Evolutionary conservation across 1,284 basidiomycete genomes (phyloP).

Genomic region (Tilletia setariae): DNA sequence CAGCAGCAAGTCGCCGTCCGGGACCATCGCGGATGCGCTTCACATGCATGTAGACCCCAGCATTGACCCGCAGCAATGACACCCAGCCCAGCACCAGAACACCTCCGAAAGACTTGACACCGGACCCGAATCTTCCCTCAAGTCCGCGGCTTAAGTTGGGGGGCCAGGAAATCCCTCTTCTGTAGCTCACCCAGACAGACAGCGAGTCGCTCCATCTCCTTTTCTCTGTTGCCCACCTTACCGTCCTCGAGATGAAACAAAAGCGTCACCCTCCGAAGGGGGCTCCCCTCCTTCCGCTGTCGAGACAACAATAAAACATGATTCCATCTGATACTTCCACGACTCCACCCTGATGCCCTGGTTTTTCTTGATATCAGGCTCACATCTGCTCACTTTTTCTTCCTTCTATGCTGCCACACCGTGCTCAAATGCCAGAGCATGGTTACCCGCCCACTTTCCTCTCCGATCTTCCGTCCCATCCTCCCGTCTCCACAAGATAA

Average conservation of each 20-base stretch:
- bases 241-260: not conserved
- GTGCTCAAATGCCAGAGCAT: not conserved
- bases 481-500: not conserved
- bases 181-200: not conserved
- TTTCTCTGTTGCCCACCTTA: not conserved
- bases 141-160: too few species aligned
- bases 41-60: too few species aligned
- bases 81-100: too few species aligned
- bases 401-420: not conserved
- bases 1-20: too few species aligned
- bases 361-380: not conserved
- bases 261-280: conserved; percentile 3
- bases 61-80: too few species aligned
- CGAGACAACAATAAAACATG: not conserved
- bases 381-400: not conserved
- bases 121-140: too few species aligned
- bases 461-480: not conserved
- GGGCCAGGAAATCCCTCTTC: too few species aligned
- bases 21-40: too few species aligned
- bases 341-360: not conserved
- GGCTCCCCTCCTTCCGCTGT: not conserved
- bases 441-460: not conserved
- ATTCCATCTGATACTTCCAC: not conserved
- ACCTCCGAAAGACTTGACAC: too few species aligned
- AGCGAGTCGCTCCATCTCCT: not conserved